A percentile compares a stretch with the other conserved stretches of the same genome.
Conservation (phyloP, 192 early-diverging fungal species). For the Gigaspora rosea region DNA sequence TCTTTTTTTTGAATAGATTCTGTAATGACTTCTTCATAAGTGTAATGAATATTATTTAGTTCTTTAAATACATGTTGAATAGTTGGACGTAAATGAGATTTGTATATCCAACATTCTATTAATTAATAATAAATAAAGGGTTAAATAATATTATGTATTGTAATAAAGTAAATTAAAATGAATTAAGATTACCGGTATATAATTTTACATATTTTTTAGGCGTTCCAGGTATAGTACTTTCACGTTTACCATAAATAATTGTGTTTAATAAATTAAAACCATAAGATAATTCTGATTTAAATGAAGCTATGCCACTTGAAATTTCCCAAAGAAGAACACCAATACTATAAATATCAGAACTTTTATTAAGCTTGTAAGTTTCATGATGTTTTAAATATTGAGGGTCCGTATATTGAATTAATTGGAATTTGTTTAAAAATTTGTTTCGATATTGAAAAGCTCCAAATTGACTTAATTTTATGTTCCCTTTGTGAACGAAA, state of each 20-base stretch:
- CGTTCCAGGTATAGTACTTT: neutral
- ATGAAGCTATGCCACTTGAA: no score
- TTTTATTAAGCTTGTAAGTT: no score
- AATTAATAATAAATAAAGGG: neutral
- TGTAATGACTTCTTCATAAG: neutral
- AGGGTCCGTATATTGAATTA: neutral
- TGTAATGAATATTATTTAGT: neutral
- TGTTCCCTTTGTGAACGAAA: neutral
- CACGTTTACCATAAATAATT: neutral
- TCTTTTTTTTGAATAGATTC: neutral
- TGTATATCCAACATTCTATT: neutral
- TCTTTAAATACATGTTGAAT: neutral
- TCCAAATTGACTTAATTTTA: neutral
- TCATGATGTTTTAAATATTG: no score
- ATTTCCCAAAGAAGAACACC: no score
- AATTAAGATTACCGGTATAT: neutral
- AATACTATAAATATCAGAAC: no score
- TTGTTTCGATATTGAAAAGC: neutral
- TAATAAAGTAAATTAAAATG: neutral
- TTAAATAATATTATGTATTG: neutral
- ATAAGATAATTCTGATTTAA: no score
- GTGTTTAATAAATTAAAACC: no score
- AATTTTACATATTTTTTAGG: neutral
- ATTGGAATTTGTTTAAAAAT: neutral
- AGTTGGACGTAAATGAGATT: neutral